phyloP scores from a whole-genome alignment of 1,284 basidiomycete genomes.

The Ustilago cynodontis region DNA sequence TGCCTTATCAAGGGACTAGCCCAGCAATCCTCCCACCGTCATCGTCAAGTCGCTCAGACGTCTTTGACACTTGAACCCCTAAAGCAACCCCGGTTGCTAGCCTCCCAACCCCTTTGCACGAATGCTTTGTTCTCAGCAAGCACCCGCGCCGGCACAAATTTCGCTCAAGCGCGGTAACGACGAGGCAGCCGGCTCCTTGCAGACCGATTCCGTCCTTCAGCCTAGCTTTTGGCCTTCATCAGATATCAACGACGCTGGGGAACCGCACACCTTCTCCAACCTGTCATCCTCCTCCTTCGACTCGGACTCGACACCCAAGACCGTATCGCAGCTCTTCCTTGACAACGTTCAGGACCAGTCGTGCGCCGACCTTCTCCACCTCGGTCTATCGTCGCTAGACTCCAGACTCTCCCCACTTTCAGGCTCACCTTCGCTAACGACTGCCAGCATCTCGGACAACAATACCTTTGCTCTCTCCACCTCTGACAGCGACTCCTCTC shows the following conservation, averaged over 20 bases:
- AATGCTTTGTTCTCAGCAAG: conserved; percentile 41
- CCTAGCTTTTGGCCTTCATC: conserved; percentile 15
- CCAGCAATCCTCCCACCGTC: neutral
- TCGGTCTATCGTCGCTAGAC: conserved; percentile 21
- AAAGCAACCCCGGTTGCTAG: conserved; percentile 23
- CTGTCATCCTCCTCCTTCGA: conserved; percentile 2
- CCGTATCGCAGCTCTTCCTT: conserved; percentile 20
- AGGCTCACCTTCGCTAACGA: conserved; percentile 9
- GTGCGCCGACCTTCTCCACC: conserved; percentile 16
- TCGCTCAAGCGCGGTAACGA: conserved; percentile 33
- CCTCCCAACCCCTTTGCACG: conserved; percentile 14
- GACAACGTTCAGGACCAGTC: conserved; percentile 19
- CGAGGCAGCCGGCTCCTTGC: conserved; percentile 9
- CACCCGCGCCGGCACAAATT: conserved; percentile 31
- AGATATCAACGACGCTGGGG: conserved; percentile 10
- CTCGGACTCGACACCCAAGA: conserved; percentile 31
- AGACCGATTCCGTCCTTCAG: conserved; percentile 1
- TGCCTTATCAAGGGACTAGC: neutral
- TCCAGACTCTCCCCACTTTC: neutral
- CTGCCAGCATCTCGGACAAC: conserved; percentile 9
- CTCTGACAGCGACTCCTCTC: conserved; percentile 29
- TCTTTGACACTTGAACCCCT: conserved; percentile 9
- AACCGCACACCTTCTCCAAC: neutral
- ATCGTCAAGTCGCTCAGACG: conserved; percentile 15
- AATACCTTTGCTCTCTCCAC: conserved; percentile 11